These are phyloP conservation scores for Colletotrichum sp. DNA, from an alignment of 2,329 filamentous ascomycete genomes.

Conservation along the genomic window DNA sequence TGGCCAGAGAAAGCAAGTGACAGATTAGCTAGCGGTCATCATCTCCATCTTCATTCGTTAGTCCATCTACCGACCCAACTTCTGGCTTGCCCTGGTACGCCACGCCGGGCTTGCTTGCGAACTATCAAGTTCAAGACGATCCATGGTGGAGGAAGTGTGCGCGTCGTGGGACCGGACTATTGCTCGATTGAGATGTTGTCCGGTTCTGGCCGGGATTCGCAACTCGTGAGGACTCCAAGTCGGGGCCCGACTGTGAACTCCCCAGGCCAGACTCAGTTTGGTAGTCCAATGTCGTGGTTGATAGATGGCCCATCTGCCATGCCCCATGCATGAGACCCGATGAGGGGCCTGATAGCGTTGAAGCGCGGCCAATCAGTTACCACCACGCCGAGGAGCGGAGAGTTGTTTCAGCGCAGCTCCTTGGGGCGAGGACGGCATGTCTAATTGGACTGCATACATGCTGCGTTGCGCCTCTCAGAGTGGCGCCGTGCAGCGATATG, in stretches of 20 bases:
- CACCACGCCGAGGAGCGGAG: conserved; percentile 13
- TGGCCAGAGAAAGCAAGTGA: not conserved
- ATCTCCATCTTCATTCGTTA: not conserved
- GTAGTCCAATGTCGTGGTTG: not conserved
- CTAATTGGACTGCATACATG: conserved; percentile 12
- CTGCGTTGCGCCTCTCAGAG: not conserved
- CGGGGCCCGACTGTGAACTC: too few species aligned
- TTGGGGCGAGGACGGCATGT: not conserved
- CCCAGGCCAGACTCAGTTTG: too few species aligned
- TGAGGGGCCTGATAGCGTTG: not conserved
- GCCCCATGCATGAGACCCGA: conserved; percentile 14
- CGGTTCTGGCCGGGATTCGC: not conserved
- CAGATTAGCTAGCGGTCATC: not conserved
- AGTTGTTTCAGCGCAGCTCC: conserved; percentile 15
- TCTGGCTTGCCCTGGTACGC: not conserved
- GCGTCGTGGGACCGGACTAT: not conserved
- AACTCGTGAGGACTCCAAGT: not conserved
- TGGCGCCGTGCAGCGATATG: not conserved
- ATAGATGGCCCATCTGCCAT: not conserved
- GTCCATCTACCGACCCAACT: not conserved
- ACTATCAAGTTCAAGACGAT: not conserved
- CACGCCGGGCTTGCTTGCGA: not conserved
- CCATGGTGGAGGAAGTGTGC: not conserved
- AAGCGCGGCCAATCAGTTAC: not conserved
- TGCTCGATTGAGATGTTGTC: not conserved